Conservation (phyloP, 495 filamentous ascomycete species). For the Entonaema liquescens region DNA sequence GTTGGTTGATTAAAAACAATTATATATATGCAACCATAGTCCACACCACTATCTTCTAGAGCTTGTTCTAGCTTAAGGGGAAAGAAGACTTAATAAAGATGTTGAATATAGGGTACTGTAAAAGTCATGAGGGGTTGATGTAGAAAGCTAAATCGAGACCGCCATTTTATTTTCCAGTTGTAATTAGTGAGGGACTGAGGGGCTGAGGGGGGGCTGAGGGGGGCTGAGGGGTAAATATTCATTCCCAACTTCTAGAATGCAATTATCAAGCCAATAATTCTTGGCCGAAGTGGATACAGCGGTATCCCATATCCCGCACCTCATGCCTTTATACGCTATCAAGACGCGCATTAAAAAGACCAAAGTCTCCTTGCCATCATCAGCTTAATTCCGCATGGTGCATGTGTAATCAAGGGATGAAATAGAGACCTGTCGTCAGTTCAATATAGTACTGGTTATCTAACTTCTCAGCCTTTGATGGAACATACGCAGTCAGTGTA, state of each 20-base stretch:
- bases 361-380: no score
- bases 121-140: slow-evolving; percentile 18
- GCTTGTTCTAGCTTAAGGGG: not conserved
- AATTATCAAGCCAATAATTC: slow-evolving; percentile 23
- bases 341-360: no score
- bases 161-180: slow-evolving; percentile 2
- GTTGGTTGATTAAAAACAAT: not conserved
- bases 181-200: slow-evolving; percentile 6
- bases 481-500: not conserved
- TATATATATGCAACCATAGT: slow-evolving; percentile 16
- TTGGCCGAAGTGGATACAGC: slow-evolving; percentile 20
- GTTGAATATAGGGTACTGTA: no score
- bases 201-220: no score
- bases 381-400: no score
- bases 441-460: not conserved
- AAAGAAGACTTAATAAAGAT: not conserved
- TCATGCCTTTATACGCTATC: slow-evolving; percentile 2
- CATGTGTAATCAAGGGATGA: not conserved
- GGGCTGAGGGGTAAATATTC: no score
- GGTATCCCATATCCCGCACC: not conserved
- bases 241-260: slow-evolving; percentile 9
- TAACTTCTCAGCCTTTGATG: not conserved
- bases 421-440: not conserved
- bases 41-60: not conserved
- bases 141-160: slow-evolving; percentile 10